phyloP scores from a whole-genome alignment of 1,284 basidiomycete genomes.

The Cryptococcus jaspeensis region DNA sequence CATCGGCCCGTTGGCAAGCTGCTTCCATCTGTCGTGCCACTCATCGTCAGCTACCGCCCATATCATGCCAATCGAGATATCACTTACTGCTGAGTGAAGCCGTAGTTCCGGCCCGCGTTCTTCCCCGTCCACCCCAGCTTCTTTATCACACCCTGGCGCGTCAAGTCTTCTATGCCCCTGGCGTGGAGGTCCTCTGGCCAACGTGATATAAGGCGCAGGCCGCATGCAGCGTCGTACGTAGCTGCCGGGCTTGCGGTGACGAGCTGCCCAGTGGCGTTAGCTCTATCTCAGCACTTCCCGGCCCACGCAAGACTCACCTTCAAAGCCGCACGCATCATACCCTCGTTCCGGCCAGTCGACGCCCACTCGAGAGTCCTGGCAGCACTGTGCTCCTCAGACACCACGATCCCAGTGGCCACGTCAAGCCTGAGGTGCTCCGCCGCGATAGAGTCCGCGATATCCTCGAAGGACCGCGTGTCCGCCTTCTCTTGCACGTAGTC shows the following conservation, averaged over 20 bases:
- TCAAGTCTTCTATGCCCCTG: slow-evolving; percentile 53
- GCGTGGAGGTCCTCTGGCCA: slow-evolving; percentile 59
- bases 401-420: slow-evolving; percentile 59
- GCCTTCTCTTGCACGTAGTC: slow-evolving; percentile 34
- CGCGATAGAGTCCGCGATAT: slow-evolving; percentile 5
- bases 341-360: slow-evolving; percentile 12
- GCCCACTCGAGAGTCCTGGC: slow-evolving; percentile 1
- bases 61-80: background rate
- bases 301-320: slow-evolving; percentile 58
- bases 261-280: slow-evolving; percentile 58
- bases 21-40: slow-evolving; percentile 42
- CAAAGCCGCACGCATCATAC: slow-evolving; percentile 64
- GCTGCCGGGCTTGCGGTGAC: slow-evolving; percentile 67
- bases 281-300: background rate
- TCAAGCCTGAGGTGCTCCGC: slow-evolving; percentile 64
- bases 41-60: too few relatives aligned
- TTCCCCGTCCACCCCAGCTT: slow-evolving; percentile 6
- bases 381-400: slow-evolving; percentile 52
- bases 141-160: slow-evolving; percentile 34
- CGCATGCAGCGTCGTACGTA: slow-evolving; percentile 61
- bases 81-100: slow-evolving; percentile 16
- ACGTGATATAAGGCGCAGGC: slow-evolving; percentile 59
- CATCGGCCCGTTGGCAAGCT: slow-evolving; percentile 58
- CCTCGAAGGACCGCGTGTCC: slow-evolving; percentile 42
- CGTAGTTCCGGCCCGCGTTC: slow-evolving; percentile 15